Conservation (phyloP, 257 asterid species). For the Solanum chiquidenum region DNA sequence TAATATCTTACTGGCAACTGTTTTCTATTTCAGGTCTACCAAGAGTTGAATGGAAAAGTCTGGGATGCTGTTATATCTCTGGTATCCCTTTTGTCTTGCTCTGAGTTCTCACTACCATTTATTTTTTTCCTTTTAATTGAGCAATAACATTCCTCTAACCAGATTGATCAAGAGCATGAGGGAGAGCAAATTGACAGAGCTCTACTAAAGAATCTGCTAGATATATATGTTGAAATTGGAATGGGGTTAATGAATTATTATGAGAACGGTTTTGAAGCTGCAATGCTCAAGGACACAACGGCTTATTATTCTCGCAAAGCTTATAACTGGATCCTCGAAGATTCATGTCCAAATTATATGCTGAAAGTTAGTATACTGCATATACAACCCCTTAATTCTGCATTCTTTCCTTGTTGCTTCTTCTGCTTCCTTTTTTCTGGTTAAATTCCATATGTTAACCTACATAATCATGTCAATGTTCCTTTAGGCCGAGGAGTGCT, state of each 20-base stretch:
- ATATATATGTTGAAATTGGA: constrained; percentile 94
- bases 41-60: constrained; percentile 68
- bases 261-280: constrained; percentile 79
- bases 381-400: not conserved
- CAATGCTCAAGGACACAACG: constrained; percentile 75
- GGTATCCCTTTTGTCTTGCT: constrained; percentile 31
- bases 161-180: constrained; percentile 97
- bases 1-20: not conserved
- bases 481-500: constrained; percentile 81
- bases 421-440: not conserved
- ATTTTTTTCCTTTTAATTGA: not conserved
- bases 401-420: not conserved
- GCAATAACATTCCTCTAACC: constrained; percentile 1
- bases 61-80: constrained; percentile 91
- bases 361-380: constrained; percentile 39
- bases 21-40: constrained; percentile 59
- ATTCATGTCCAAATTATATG: constrained; percentile 98
- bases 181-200: constrained; percentile 97
- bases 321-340: constrained; percentile 92
- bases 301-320: constrained; percentile 97
- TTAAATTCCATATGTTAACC: not conserved
- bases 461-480: not conserved
- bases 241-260: constrained; percentile 85
- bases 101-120: not conserved
- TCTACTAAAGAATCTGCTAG: constrained; percentile 74